phyloP scores from a whole-genome alignment of 208 protist genomes.

The Crithidia fasciculata region DNA sequence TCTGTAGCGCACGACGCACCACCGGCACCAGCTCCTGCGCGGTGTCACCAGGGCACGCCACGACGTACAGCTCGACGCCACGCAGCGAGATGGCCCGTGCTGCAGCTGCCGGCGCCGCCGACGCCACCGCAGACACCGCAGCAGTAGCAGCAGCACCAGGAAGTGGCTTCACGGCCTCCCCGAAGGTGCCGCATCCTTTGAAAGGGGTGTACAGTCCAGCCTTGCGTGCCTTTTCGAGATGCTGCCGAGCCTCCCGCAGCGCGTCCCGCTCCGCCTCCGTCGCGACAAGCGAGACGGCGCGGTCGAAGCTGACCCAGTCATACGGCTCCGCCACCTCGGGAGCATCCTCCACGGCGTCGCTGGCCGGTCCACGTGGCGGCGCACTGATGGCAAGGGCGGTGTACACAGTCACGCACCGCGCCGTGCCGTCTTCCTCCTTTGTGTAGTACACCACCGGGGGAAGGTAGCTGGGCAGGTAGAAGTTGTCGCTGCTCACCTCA shows the following conservation, averaged over 20 bases:
- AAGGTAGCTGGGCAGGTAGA: constrained; percentile 74
- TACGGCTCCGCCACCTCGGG: constrained; percentile 71
- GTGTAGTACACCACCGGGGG: constrained; percentile 70
- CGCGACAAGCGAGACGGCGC: constrained; percentile 44
- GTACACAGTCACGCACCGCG: constrained; percentile 65
- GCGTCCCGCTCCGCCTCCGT: constrained; percentile 55
- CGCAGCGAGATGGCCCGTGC: constrained; percentile 21
- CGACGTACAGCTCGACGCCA: constrained; percentile 49
- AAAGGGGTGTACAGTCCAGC: constrained; percentile 67
- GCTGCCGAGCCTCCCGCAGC: constrained; percentile 44
- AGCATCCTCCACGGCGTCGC: constrained; percentile 64
- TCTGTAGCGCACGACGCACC: constrained; percentile 22
- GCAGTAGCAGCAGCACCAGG: neutral
- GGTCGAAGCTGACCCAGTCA: constrained; percentile 74
- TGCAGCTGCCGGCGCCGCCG: neutral
- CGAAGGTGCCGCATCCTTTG: constrained; percentile 73
- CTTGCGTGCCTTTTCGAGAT: constrained; percentile 45
- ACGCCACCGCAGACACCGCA: neutral
- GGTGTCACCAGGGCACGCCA: constrained; percentile 44
- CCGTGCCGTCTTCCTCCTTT: neutral
- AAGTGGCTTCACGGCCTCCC: constrained; percentile 46
- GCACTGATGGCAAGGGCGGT: constrained; percentile 60
- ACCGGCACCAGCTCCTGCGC: constrained; percentile 18
- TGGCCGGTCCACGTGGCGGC: constrained; percentile 53
- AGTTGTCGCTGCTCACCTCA: constrained; percentile 87